Evolutionary conservation across 2,329 filamentous ascomycete species (phyloP).

Genomic region (Alternaria triticina): DNA sequence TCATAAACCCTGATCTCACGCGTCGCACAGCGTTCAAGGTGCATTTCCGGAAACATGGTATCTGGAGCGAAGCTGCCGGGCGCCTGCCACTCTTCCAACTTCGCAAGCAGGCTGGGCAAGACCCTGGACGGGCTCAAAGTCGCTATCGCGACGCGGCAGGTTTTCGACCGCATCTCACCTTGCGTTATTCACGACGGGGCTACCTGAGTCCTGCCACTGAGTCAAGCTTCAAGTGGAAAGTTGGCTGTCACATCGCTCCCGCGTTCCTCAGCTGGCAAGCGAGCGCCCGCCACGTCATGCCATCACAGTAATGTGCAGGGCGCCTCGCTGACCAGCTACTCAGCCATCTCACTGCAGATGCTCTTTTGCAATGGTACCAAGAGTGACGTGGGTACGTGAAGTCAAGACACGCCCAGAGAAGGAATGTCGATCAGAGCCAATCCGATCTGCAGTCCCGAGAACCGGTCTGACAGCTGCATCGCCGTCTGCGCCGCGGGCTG

Average conservation of each 20-base stretch:
- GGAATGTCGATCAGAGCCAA: constrained; percentile 1
- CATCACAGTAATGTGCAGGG: not conserved
- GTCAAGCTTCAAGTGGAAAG: constrained; percentile 3
- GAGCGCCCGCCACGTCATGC: constrained; percentile 14
- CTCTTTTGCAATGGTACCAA: not conserved
- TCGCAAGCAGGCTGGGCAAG: not conserved
- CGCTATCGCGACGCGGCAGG: not conserved
- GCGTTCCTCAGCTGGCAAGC: constrained; percentile 10
- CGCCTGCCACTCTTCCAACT: constrained; percentile 1
- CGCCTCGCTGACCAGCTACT: constrained; percentile 4
- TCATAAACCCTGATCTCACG: constrained; percentile 4
- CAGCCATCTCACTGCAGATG: constrained; percentile 6
- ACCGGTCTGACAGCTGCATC: constrained; percentile 9
- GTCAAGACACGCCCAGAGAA: not conserved
- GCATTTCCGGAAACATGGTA: constrained; percentile 23
- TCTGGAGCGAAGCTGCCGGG: constrained; percentile 13
- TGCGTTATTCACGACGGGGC: not conserved
- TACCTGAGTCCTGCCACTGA: constrained; percentile 4
- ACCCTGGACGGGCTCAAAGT: not conserved
- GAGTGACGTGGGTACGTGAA: not conserved
- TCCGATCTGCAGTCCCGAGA: constrained; percentile 4
- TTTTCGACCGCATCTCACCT: not conserved
- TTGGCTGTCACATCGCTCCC: not conserved
- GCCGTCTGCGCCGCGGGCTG: not conserved
- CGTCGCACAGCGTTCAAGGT: constrained; percentile 6